Evolutionary conservation across 2,329 filamentous ascomycete genomes (phyloP), one percentile per base, ranked within the genome.

Genomic region (Mycosphaerella arachidis): DNA sequence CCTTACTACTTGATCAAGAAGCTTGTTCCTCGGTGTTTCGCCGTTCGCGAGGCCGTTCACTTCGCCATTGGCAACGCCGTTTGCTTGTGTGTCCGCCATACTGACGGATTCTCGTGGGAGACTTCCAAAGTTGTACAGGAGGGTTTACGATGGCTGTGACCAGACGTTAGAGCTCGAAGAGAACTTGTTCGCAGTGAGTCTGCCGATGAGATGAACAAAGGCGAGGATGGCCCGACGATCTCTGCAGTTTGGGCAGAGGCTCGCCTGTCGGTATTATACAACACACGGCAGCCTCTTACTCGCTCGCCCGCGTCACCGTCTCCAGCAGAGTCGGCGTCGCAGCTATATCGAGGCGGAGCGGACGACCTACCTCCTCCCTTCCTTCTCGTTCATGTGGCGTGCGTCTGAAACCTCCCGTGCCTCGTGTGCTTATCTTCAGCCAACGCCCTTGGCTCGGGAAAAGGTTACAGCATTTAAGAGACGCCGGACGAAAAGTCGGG

Each of bases 1-100:
- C 43, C 80, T 75, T 55, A 81, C 75, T 59, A 82, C 79, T 66
- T 79, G 77, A 56, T 86, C 82, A 53, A 86, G 77, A 63, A 83
- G 77, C 74, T 85, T 86, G 74, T 86, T 84, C 66, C 79, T 67
- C 3, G 63, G 57, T 30, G 56, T 57, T 20, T 55, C 40, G 55
- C 56, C 59, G 54, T 63, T 62, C 3, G 46, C 50, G 48, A 29
- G 48, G 52, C 48, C 57, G 33, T 62, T 59, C 18, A 48, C 35
- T 54, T 35, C 53, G 52, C 53, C 56, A 45, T 56, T 58, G 51
- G 51, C 53, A 56, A 31, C 55, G 55, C 56, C 56, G 50, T 57
- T 59, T 37, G 48, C 56, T 20, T 61, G 58, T 24, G 52, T 37
- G 30, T 60, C 55, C 46, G 61, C 63, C 63, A 66, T 66, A 33